Evolutionary conservation across 352 stramenopile genomes (phyloP).

Genomic region (Pythium apleroticum): DNA sequence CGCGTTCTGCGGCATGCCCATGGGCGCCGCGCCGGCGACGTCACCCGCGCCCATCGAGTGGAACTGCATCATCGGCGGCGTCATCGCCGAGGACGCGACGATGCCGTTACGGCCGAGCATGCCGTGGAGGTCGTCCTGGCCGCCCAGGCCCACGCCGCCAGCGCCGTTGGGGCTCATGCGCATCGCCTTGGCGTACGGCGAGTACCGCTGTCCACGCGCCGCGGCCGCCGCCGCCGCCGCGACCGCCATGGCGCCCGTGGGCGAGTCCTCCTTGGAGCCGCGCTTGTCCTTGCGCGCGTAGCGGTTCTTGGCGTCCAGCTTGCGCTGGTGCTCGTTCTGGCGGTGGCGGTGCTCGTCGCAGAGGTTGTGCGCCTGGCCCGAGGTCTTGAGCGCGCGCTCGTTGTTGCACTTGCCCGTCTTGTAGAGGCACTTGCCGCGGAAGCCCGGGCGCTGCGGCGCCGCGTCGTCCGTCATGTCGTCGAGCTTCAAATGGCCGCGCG

Average conservation of each 20-base stretch:
- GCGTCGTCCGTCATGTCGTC: constrained; percentile 13
- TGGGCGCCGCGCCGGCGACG: constrained; percentile 9
- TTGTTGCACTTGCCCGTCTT: constrained; percentile 88
- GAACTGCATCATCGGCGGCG: constrained; percentile 27
- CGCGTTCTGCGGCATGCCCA: background rate
- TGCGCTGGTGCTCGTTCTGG: constrained; percentile 87
- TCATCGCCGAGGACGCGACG: constrained; percentile 15
- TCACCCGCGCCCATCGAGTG: constrained; percentile 10
- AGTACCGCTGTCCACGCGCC: constrained; percentile 17
- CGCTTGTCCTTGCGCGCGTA: constrained; percentile 62
- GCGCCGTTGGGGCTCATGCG: constrained; percentile 20
- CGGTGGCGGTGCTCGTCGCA: constrained; percentile 81
- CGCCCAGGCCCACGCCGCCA: too few species aligned
- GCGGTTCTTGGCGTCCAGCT: constrained; percentile 85
- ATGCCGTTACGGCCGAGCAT: constrained; percentile 19
- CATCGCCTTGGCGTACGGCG: constrained; percentile 26
- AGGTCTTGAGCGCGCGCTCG: constrained; percentile 86
- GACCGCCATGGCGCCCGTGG: constrained; percentile 16
- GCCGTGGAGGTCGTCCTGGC: constrained; percentile 17
- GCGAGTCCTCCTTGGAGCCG: constrained; percentile 19
- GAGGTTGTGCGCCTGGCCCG: constrained; percentile 78
- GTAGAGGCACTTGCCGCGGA: constrained; percentile 81
- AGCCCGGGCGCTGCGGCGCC: constrained; percentile 33
- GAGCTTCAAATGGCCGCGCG: constrained; percentile 22
- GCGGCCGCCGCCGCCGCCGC: constrained; percentile 4